Percentiles rank a stretch among this genome's conserved stretches.
Conservation (phyloP, 768 basidiomycete species). For the Cytidiella melzeri region DNA sequence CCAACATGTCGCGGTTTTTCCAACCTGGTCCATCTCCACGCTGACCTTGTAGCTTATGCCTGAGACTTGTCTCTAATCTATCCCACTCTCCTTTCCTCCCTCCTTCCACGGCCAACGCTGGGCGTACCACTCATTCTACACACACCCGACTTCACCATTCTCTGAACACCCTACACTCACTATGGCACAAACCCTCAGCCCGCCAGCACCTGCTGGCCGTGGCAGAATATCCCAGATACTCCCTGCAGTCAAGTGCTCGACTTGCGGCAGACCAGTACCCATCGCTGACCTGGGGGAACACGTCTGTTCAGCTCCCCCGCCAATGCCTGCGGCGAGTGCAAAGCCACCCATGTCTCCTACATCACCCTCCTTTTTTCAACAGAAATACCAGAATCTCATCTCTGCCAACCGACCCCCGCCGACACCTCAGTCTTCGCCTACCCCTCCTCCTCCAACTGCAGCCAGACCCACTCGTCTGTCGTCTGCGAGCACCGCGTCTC, state of each 20-base stretch:
- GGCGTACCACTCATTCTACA: conserved; percentile 5
- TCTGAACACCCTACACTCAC: conserved; percentile 12
- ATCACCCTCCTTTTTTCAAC: conserved; percentile 42
- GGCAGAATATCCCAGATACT: conserved; percentile 55
- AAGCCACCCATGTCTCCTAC: conserved; percentile 35
- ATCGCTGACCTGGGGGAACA: conserved; percentile 74
- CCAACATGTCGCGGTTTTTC: background rate
- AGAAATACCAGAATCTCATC: conserved; percentile 43
- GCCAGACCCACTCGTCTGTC: background rate
- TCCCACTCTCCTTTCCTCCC: conserved; percentile 5
- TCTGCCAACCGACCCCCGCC: conserved; percentile 11
- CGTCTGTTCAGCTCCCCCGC: conserved; percentile 50
- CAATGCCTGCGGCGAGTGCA: conserved; percentile 33
- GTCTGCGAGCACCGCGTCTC: background rate
- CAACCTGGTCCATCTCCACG: conserved; percentile 1
- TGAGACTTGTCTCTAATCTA: background rate
- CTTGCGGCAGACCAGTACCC: conserved; percentile 64
- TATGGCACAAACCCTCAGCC: conserved; percentile 26
- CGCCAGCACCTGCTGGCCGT: conserved; percentile 11
- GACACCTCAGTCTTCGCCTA: conserved; percentile 9
- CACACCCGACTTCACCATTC: conserved; percentile 8
- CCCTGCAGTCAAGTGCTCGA: conserved; percentile 82
- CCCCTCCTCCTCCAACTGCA: background rate
- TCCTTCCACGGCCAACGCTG: conserved; percentile 8
- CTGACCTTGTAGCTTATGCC: background rate